Conservation (phyloP, 2,329 filamentous ascomycete species). For the Aureobasidium uvarum region DNA sequence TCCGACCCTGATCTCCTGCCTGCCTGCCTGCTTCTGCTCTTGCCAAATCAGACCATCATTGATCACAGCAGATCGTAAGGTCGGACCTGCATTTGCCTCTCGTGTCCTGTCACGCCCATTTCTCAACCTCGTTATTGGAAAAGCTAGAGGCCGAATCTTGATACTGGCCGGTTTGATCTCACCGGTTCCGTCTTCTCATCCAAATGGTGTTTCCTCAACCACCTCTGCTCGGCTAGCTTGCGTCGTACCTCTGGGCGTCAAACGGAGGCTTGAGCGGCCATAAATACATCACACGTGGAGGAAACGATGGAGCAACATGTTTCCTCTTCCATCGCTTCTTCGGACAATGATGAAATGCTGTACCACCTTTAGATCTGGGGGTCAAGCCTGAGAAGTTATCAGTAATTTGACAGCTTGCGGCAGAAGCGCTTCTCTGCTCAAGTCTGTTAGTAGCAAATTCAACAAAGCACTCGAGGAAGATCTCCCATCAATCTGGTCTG, state of each 20-base stretch:
- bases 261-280: background rate
- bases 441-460: no score
- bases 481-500: background rate
- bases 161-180: slow-evolving; percentile 5
- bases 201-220: background rate
- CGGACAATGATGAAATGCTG: background rate
- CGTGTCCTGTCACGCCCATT: background rate
- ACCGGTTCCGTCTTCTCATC: background rate
- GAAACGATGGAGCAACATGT: background rate
- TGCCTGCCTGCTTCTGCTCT: background rate
- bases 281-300: slow-evolving; percentile 1
- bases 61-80: background rate
- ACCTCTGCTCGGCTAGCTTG: slow-evolving; percentile 10
- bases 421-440: background rate
- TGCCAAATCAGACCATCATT: slow-evolving; percentile 10
- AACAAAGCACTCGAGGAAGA: background rate
- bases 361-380: background rate
- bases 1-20: background rate
- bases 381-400: background rate
- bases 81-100: slow-evolving; percentile 5
- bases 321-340: background rate
- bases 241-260: background rate
- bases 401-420: background rate
- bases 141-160: background rate
- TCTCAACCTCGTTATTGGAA: background rate